Percentiles rank a stretch among this genome's conserved stretches.
These are phyloP conservation scores for Eutypa lata DNA, from an alignment of 2,329 filamentous ascomycete genomes.

Conservation along the genomic window DNA sequence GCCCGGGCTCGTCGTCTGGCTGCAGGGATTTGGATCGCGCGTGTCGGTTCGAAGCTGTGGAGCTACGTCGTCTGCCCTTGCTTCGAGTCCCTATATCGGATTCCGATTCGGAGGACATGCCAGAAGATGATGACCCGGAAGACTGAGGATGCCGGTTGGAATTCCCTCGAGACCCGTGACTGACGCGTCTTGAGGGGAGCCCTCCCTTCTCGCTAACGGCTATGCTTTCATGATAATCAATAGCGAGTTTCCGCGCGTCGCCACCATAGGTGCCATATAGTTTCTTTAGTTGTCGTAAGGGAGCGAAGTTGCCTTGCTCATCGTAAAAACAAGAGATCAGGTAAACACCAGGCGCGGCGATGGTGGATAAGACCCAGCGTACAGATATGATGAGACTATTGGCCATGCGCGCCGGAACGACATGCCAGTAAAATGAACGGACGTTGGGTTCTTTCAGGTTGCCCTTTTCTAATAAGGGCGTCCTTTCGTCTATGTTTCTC, in stretches of 20 bases:
- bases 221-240: slow-evolving; percentile 31
- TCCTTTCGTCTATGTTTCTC: slow-evolving; percentile 58
- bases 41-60: slow-evolving; percentile 41
- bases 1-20: slow-evolving; percentile 61
- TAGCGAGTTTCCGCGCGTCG: slow-evolving; percentile 47
- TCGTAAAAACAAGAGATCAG: slow-evolving; percentile 81
- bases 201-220: slow-evolving; percentile 30
- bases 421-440: slow-evolving; percentile 48
- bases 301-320: slow-evolving; percentile 73
- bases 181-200: slow-evolving; percentile 12
- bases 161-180: slow-evolving; percentile 22
- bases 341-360: slow-evolving; percentile 79
- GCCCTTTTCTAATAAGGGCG: slow-evolving; percentile 56
- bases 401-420: slow-evolving; percentile 66
- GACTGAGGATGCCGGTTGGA: slow-evolving; percentile 29
- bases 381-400: slow-evolving; percentile 72
- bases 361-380: slow-evolving; percentile 72
- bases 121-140: slow-evolving; percentile 57
- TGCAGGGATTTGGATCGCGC: slow-evolving; percentile 61
- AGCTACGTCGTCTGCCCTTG: slow-evolving; percentile 25
- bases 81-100: slow-evolving; percentile 46
- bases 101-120: slow-evolving; percentile 69
- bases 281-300: slow-evolving; percentile 69
- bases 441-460: slow-evolving; percentile 29
- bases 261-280: slow-evolving; percentile 51